Evolutionary conservation across 2,329 filamentous ascomycete species (phyloP).

Genomic region (Colletotrichum sp.): DNA sequence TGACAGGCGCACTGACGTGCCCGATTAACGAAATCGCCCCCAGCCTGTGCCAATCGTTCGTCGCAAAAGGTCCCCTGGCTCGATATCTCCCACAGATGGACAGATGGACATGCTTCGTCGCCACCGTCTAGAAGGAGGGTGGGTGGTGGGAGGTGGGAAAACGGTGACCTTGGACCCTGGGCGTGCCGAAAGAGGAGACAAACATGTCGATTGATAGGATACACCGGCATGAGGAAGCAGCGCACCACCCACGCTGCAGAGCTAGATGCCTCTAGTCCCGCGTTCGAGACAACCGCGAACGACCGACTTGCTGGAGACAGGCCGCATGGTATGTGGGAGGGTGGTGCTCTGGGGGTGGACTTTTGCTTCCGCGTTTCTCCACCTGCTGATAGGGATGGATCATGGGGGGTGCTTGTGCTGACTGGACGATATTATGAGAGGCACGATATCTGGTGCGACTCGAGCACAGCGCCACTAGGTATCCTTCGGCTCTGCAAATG

Average conservation of each 20-base stretch:
- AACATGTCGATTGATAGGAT: constrained; percentile 5
- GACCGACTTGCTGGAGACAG: background rate
- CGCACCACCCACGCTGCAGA: background rate
- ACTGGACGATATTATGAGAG: constrained; percentile 2
- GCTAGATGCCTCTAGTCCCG: background rate
- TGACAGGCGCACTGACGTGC: background rate
- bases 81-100: background rate
- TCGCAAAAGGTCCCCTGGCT: background rate
- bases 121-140: constrained; percentile 3
- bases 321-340: background rate
- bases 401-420: background rate
- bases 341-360: constrained; percentile 1
- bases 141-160: background rate
- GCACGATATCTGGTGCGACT: background rate
- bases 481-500: background rate
- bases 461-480: background rate
- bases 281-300: background rate
- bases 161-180: background rate
- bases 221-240: background rate
- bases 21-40: background rate
- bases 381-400: constrained; percentile 6
- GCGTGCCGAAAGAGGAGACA: background rate
- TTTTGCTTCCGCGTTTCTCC: background rate
- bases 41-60: background rate
- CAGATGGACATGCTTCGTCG: background rate